A percentile compares a stretch with the other conserved stretches of the same genome.
These are phyloP conservation scores for Cryptococcus sp. DNA, from an alignment of 1,284 basidiomycete species.

Conservation along the genomic window DNA sequence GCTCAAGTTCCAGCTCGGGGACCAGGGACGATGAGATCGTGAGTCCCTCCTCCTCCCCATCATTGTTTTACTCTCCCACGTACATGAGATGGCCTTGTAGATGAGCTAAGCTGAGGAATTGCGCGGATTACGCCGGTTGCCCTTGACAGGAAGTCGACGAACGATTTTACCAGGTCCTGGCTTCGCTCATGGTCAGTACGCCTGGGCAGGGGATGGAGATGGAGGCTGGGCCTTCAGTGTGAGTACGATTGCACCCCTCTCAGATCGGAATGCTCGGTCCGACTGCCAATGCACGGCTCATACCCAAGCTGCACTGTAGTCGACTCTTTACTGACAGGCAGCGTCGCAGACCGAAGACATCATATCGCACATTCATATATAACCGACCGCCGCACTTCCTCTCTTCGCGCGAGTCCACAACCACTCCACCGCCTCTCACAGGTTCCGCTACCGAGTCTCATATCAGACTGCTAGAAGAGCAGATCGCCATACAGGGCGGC, in stretches of 20 bases:
- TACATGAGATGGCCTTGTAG: too few relatives aligned
- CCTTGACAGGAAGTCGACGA: slow-evolving; percentile 43
- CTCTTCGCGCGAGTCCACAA: too few relatives aligned
- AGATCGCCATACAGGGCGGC: slow-evolving; percentile 52
- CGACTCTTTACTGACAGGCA: too few relatives aligned
- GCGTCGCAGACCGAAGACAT: slow-evolving; percentile 36
- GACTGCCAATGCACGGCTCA: too few relatives aligned
- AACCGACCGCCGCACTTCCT: slow-evolving; percentile 6
- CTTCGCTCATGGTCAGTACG: slow-evolving; percentile 34
- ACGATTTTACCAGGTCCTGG: slow-evolving; percentile 42
- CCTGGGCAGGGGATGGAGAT: neutral
- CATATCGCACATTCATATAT: slow-evolving; percentile 54
- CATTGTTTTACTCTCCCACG: neutral
- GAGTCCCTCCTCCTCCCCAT: slow-evolving; percentile 7
- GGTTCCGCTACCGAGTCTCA: slow-evolving; percentile 12
- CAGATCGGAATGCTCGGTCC: too few relatives aligned
- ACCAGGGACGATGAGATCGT: slow-evolving; percentile 25
- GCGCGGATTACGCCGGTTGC: too few relatives aligned
- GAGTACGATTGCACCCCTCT: neutral
- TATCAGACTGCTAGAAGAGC: slow-evolving; percentile 52
- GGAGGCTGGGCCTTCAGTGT: slow-evolving; percentile 12
- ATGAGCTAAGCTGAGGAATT: neutral
- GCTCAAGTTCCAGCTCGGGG: too few relatives aligned
- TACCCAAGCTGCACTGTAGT: too few relatives aligned
- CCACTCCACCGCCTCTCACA: neutral